These are phyloP conservation scores for Silybum marianum DNA, from an alignment of 129 eudicot genomes.

Conservation along the genomic window DNA sequence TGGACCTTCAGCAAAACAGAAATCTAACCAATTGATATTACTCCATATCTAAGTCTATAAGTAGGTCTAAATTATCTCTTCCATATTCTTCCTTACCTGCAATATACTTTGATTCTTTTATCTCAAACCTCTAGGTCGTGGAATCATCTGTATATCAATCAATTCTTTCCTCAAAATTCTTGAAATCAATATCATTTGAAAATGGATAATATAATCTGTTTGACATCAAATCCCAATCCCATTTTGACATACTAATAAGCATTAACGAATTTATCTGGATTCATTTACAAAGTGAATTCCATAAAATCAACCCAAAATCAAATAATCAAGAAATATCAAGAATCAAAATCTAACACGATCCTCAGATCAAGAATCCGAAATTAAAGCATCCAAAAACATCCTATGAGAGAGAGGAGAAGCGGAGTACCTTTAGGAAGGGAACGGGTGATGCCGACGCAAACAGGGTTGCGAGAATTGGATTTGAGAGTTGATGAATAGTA, in stretches of 20 bases:
- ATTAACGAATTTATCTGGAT: slow-evolving; percentile 3
- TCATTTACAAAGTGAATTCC: not conserved
- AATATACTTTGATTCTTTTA: not conserved
- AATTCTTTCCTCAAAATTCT: slow-evolving; percentile 2
- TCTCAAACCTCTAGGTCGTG: not conserved
- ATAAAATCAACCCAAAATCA: not conserved
- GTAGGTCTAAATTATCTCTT: not conserved
- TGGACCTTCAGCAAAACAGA: not conserved
- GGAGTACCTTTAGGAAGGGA: slow-evolving; percentile 72
- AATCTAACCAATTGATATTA: not conserved
- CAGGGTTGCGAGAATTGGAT: slow-evolving; percentile 76
- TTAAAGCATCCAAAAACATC: not conserved
- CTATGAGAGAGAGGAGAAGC: not conserved
- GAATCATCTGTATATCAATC: not conserved
- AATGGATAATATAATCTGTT: not conserved
- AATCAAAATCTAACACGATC: slow-evolving; percentile 6
- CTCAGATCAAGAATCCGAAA: no score
- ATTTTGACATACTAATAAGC: slow-evolving; percentile 7
- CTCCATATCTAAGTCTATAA: slow-evolving; percentile 1
- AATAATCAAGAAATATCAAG: not conserved
- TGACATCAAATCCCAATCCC: not conserved
- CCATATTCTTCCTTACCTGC: not conserved
- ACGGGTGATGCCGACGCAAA: slow-evolving; percentile 85
- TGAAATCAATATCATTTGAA: not conserved
- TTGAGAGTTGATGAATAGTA: slow-evolving; percentile 77